Evolutionary conservation across 1,139 yeast genomes (phyloP).

Genomic region (Chernovozyma sophiae-reginae): DNA sequence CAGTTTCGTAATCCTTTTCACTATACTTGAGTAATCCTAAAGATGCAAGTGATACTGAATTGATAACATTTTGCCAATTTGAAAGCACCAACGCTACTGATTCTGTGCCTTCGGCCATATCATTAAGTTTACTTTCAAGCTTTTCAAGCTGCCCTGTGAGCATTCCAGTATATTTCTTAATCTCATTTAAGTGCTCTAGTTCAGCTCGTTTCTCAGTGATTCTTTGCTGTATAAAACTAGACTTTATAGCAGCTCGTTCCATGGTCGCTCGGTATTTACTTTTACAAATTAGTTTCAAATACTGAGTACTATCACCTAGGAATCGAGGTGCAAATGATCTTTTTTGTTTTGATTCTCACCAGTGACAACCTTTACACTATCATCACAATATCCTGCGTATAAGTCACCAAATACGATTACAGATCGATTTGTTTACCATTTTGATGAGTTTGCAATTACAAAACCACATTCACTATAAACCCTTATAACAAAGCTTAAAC

Average conservation of each 20-base stretch:
- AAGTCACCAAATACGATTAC: not conserved
- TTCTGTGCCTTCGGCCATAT: slow-evolving; percentile 56
- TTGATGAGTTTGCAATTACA: not conserved
- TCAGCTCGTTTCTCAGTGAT: slow-evolving; percentile 49
- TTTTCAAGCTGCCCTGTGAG: slow-evolving; percentile 47
- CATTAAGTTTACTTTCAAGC: slow-evolving; percentile 45
- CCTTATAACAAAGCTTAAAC: no score
- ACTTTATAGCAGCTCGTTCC: slow-evolving; percentile 6
- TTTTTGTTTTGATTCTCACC: no score
- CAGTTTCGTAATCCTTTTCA: slow-evolving; percentile 41
- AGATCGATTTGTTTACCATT: not conserved
- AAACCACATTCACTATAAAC: no score
- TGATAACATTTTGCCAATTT: slow-evolving; percentile 68
- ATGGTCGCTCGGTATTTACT: no score
- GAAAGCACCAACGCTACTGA: slow-evolving; percentile 52
- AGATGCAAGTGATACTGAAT: slow-evolving; percentile 66
- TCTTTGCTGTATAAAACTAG: slow-evolving; percentile 22
- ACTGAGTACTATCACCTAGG: no score
- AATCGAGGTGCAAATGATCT: no score
- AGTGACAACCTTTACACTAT: no score
- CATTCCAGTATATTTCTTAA: slow-evolving; percentile 43
- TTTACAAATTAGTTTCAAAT: no score
- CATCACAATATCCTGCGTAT: no score
- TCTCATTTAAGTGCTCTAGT: slow-evolving; percentile 46
- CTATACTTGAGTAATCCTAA: slow-evolving; percentile 49